A percentile compares a stretch with the other conserved stretches of the same genome.
phyloP scores from a whole-genome alignment of 805 yeast genomes.

The Spencermartinsiella europaea region DNA sequence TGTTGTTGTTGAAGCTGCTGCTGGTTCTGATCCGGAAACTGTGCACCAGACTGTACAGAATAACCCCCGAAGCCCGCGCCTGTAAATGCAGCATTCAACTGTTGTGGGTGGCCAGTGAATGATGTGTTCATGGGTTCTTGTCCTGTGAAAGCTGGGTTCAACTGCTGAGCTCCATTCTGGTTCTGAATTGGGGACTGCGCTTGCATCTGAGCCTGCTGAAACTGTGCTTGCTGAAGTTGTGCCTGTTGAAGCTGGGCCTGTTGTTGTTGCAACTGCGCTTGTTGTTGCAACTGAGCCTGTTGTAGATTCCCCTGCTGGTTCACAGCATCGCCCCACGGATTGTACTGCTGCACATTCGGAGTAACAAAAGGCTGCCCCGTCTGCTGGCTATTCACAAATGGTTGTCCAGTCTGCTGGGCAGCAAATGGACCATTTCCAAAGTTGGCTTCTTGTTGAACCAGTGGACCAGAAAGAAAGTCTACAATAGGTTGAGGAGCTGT shows the following conservation, averaged over 20 bases:
- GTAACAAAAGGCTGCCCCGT: neutral
- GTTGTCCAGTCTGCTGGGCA: slow-evolving; percentile 39
- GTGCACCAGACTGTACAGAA: slow-evolving; percentile 3
- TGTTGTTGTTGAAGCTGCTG: slow-evolving; percentile 15
- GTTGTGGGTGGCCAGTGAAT: neutral
- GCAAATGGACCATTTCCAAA: slow-evolving; percentile 71
- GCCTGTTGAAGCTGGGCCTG: slow-evolving; percentile 19
- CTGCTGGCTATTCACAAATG: slow-evolving; percentile 31
- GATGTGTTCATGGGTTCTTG: neutral
- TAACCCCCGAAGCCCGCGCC: neutral
- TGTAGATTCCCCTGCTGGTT: slow-evolving; percentile 22
- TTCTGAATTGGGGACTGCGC: slow-evolving; percentile 23
- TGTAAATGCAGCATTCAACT: neutral
- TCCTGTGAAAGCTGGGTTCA: slow-evolving; percentile 4
- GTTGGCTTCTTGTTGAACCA: slow-evolving; percentile 34
- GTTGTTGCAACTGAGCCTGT: slow-evolving; percentile 21
- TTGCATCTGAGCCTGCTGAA: slow-evolving; percentile 18
- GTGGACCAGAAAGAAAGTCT: neutral
- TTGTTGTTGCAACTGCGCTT: slow-evolving; percentile 11
- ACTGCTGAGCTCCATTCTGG: slow-evolving; percentile 17
- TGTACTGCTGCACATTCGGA: neutral
- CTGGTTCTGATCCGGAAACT: slow-evolving; percentile 18
- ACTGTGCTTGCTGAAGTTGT: slow-evolving; percentile 17
- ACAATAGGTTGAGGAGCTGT: slow-evolving; percentile 8
- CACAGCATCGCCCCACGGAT: slow-evolving; percentile 47